Conservation (phyloP, 345 rosid genomes). For the Euphorbia peplus region DNA sequence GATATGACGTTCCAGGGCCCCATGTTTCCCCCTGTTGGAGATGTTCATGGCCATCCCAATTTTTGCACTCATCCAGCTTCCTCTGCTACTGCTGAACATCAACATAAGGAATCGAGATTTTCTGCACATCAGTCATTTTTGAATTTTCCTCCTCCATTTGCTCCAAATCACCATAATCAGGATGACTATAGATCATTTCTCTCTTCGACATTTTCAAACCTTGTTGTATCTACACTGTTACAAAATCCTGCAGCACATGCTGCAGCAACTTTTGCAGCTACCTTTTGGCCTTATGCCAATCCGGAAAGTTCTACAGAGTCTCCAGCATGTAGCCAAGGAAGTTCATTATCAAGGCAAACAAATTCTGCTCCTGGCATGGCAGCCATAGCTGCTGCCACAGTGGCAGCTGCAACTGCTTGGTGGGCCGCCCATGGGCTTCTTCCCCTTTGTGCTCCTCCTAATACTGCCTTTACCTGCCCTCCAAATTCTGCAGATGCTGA, state of each 20-base stretch:
- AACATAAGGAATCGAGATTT: conserved; percentile 35
- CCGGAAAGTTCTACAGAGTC: conserved; percentile 50
- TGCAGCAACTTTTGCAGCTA: conserved; percentile 77
- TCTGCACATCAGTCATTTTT: conserved; percentile 48
- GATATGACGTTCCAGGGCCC: conserved; percentile 45
- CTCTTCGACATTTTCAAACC: conserved; percentile 73
- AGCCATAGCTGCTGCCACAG: conserved; percentile 82
- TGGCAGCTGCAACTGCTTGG: conserved; percentile 98
- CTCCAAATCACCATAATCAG: conserved; percentile 43
- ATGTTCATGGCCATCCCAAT: conserved; percentile 40
- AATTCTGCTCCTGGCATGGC: conserved; percentile 59
- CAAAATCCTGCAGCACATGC: conserved; percentile 88
- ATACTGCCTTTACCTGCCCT: conserved; percentile 48
- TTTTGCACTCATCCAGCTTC: conserved; percentile 43
- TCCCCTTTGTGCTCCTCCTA: conserved; percentile 70
- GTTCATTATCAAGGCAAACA: conserved; percentile 40
- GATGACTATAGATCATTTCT: conserved; percentile 69
- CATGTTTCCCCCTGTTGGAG: conserved; percentile 45
- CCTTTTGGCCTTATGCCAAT: conserved; percentile 68
- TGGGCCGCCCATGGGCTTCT: conserved; percentile 93
- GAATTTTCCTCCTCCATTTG: conserved; percentile 48
- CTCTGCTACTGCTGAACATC: conserved; percentile 53
- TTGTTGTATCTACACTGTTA: conserved; percentile 57
- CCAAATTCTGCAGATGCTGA: conserved; percentile 43
- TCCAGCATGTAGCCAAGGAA: conserved; percentile 39